Conservation (phyloP, 441 rosid species). For the Mallotus japonicus region DNA sequence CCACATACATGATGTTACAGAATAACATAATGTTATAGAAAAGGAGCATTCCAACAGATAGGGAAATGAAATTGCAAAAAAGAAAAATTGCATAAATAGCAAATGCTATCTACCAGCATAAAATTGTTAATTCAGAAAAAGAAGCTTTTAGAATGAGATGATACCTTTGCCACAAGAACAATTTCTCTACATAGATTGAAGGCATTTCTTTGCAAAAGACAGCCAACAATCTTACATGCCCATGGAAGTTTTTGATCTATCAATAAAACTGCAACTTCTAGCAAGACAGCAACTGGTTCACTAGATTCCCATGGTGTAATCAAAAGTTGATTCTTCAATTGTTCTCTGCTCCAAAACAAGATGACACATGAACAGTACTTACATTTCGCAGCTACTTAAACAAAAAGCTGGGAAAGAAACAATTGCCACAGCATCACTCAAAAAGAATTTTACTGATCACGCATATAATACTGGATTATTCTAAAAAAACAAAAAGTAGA, state of each 20-base stretch:
- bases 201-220: slow-evolving; percentile 59
- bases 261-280: slow-evolving; percentile 62
- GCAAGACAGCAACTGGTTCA: slow-evolving; percentile 50
- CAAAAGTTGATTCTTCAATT: slow-evolving; percentile 59
- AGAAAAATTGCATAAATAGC: no score
- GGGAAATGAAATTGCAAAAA: background rate
- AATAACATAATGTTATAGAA: background rate
- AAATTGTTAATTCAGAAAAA: slow-evolving; percentile 1
- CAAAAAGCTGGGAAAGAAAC: background rate
- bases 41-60: background rate
- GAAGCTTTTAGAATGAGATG: slow-evolving; percentile 13
- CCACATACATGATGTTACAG: background rate
- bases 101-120: background rate
- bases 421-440: background rate
- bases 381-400: slow-evolving; percentile 14
- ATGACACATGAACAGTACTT: slow-evolving; percentile 28
- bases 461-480: background rate
- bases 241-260: slow-evolving; percentile 86
- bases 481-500: slow-evolving; percentile 1
- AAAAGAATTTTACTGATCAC: background rate
- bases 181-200: slow-evolving; percentile 67
- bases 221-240: slow-evolving; percentile 72
- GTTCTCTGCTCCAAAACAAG: slow-evolving; percentile 46
- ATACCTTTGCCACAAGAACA: slow-evolving; percentile 63
- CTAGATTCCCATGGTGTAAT: slow-evolving; percentile 41